A percentile compares a stretch with the other conserved stretches of the same genome.
Conservation (phyloP, 2,329 filamentous ascomycete species). For the Coniochaeta sp. region DNA sequence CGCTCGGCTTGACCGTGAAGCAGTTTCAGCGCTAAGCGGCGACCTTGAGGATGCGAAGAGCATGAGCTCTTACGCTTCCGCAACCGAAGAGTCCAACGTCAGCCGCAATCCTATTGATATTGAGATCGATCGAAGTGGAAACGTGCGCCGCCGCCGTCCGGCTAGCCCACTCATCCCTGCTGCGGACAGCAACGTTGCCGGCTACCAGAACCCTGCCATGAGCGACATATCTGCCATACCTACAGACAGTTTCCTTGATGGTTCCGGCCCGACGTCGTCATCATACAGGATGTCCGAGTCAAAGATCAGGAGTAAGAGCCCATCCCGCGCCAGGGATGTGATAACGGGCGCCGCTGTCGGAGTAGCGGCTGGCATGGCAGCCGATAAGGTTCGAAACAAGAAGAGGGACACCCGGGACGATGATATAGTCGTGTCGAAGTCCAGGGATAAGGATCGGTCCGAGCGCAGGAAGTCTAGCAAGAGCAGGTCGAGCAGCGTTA, state of each 20-base stretch:
- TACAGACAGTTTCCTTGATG: constrained; percentile 54
- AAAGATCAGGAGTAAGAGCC: constrained; percentile 33
- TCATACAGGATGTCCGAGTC: constrained; percentile 18
- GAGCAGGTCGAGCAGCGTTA: constrained; percentile 40
- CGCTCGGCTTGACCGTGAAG: constrained; percentile 50
- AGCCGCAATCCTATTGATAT: constrained; percentile 77
- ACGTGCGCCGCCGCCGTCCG: constrained; percentile 47
- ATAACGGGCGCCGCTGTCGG: constrained; percentile 29
- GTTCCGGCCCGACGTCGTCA: constrained; percentile 37
- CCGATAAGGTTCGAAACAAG: constrained; percentile 37
- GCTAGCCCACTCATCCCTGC: constrained; percentile 61
- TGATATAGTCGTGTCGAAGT: constrained; percentile 16
- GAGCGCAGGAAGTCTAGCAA: constrained; percentile 44
- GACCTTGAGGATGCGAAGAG: constrained; percentile 55
- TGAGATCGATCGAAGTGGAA: constrained; percentile 62
- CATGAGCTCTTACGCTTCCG: constrained; percentile 68
- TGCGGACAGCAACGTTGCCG: constrained; percentile 47
- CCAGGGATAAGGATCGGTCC: constrained; percentile 26
- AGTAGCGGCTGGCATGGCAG: constrained; percentile 27
- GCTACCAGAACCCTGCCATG: constrained; percentile 52
- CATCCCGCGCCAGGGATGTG: constrained; percentile 29
- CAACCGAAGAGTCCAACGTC: constrained; percentile 72
- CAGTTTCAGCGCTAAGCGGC: constrained; percentile 21
- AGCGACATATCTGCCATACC: constrained; percentile 72
- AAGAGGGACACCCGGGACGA: constrained; percentile 34